phyloP scores from a whole-genome alignment of 2,329 filamentous ascomycete species.

The Xylaria sp. region DNA sequence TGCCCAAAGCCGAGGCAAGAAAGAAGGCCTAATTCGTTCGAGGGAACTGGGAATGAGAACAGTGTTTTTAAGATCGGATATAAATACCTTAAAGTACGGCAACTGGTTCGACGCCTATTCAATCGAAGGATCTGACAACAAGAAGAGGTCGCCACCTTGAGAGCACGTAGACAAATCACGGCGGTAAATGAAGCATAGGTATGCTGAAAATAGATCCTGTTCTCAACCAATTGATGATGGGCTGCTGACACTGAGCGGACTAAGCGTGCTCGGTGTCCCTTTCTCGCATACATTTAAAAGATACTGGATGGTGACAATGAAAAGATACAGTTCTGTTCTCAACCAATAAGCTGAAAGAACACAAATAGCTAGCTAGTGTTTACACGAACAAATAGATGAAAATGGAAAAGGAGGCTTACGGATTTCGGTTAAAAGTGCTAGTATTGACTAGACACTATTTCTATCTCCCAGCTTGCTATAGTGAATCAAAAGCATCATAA shows the following conservation, averaged over 20 bases:
- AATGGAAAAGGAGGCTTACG: neutral
- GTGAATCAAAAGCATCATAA: slow-evolving; percentile 4
- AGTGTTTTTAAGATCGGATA: slow-evolving; percentile 17
- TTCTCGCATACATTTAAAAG: neutral
- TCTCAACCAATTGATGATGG: neutral
- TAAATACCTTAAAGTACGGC: slow-evolving; percentile 18
- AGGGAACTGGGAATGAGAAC: slow-evolving; percentile 16
- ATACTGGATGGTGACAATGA: neutral
- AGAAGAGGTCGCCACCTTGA: slow-evolving; percentile 14
- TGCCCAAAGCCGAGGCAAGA: neutral
- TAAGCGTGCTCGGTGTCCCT: neutral
- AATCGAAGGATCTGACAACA: slow-evolving; percentile 18
- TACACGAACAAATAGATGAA: neutral
- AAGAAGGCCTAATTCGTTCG: neutral
- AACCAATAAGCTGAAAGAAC: neutral
- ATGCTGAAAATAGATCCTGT: slow-evolving; percentile 1
- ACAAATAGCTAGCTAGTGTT: neutral
- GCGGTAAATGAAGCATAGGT: slow-evolving; percentile 18
- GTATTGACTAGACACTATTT: neutral
- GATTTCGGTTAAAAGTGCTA: neutral
- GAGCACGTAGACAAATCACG: slow-evolving; percentile 16
- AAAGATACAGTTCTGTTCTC: neutral
- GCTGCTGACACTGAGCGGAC: neutral
- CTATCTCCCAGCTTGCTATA: neutral
- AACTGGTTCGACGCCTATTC: slow-evolving; percentile 16